Conservation (phyloP, 2,329 filamentous ascomycete genomes). For the Mollisiaceae sp. region DNA sequence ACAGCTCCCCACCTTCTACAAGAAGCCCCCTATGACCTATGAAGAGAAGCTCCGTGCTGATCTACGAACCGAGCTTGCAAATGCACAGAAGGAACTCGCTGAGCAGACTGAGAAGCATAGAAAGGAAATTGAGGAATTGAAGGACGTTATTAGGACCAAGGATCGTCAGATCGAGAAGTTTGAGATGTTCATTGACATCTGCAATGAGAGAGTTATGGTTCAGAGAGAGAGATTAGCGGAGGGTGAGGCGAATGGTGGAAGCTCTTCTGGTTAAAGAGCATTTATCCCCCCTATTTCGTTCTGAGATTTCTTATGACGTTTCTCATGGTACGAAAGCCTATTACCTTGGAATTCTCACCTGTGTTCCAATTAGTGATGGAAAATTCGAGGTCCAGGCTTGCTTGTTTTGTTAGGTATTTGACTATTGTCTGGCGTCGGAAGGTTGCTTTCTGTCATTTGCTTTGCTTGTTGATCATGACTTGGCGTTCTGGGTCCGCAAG, state of each 20-base stretch:
- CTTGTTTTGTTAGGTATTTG: neutral
- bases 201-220: constrained; percentile 69
- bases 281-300: neutral
- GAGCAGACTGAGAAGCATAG: constrained; percentile 61
- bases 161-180: constrained; percentile 66
- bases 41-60: constrained; percentile 69
- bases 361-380: neutral
- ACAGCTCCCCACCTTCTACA: constrained; percentile 67
- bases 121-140: constrained; percentile 63
- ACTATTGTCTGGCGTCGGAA: neutral
- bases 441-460: neutral
- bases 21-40: constrained; percentile 65
- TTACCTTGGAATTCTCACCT: neutral
- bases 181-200: constrained; percentile 74
- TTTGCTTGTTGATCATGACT: neutral
- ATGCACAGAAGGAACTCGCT: constrained; percentile 60
- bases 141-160: constrained; percentile 65
- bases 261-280: constrained; percentile 25
- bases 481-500: neutral
- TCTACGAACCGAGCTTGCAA: constrained; percentile 63
- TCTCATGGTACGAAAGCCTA: neutral
- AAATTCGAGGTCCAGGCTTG: neutral
- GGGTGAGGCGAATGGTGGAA: constrained; percentile 32
- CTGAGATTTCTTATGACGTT: neutral
- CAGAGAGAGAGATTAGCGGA: constrained; percentile 58